A percentile compares a stretch with the other conserved stretches of the same genome.
phyloP scores from a whole-genome alignment of 2,329 filamentous ascomycete species.

The Leptographium galeiforme region DNA sequence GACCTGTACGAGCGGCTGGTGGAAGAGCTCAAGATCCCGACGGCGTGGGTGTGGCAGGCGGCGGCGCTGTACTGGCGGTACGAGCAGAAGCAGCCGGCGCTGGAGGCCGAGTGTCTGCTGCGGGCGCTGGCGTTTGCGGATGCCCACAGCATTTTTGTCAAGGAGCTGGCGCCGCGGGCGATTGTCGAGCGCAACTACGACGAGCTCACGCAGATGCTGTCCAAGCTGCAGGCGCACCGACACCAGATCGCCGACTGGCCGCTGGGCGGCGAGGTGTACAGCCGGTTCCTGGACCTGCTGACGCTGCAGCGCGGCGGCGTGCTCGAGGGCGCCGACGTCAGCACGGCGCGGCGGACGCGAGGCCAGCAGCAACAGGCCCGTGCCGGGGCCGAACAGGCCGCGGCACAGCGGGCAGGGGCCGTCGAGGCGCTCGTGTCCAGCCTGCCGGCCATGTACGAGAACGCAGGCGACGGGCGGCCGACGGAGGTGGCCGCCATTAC shows the following conservation, averaged over 20 bases:
- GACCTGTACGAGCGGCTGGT: slow-evolving; percentile 43
- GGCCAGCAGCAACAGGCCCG: slow-evolving; percentile 10
- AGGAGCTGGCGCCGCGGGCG: slow-evolving; percentile 65
- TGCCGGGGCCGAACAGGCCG: slow-evolving; percentile 9
- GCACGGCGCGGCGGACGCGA: slow-evolving; percentile 6
- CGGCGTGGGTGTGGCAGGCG: slow-evolving; percentile 73
- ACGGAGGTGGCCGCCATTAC: slow-evolving; percentile 60
- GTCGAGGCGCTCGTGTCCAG: slow-evolving; percentile 44
- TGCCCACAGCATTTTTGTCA: slow-evolving; percentile 72
- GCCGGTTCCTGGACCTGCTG: slow-evolving; percentile 42
- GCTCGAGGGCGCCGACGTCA: not conserved
- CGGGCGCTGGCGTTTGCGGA: slow-evolving; percentile 63
- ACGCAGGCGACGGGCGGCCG: slow-evolving; percentile 21
- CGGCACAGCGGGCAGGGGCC: slow-evolving; percentile 23
- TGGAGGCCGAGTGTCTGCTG: slow-evolving; percentile 69
- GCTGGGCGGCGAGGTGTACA: slow-evolving; percentile 67
- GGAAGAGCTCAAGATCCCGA: slow-evolving; percentile 55
- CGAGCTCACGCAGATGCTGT: slow-evolving; percentile 40
- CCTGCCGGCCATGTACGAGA: slow-evolving; percentile 40
- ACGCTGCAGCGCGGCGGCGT: slow-evolving; percentile 22
- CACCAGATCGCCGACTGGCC: slow-evolving; percentile 59
- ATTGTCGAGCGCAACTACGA: slow-evolving; percentile 74
- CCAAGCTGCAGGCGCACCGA: slow-evolving; percentile 53
- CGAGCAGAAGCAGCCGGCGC: slow-evolving; percentile 51
- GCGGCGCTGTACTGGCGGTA: slow-evolving; percentile 72